Base-by-base conservation (phyloP, 768 basidiomycete species). In the Lepiota venenata region DNA sequence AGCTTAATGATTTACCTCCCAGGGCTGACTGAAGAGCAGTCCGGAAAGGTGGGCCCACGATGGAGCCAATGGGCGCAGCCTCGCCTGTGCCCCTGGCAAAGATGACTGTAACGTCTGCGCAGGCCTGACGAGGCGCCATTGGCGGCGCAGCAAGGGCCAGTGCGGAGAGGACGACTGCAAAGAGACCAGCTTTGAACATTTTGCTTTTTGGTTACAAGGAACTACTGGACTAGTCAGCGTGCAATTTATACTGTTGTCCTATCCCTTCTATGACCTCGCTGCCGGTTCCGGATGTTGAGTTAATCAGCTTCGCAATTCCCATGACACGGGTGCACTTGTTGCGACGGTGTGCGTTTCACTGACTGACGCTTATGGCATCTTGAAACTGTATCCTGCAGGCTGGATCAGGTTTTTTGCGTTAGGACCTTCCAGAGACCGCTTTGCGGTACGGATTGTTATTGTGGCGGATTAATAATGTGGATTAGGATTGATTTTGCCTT, bases 31-130 rank as follows among this genome's bases (percentile, higher is more conserved):
- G 55, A 12, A 75, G 64, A 0, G 69, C 71, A 0, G 62, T 14
- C 41, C 63, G 55, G 61, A 76, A 68, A 14, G 68, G 69, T 8
- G 73, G 73, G 3, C 73, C 74, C 16, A 74, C 71, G 41, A 72
- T 55, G 9, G 61, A 57, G 9, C 73, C 73, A 27, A 74, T 66
- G 6, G 69, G 68, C 8, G 63, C 61, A 6, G 58, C 3, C 43
- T 74, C 74, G 3, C 48, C 56, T 0, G 73, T 74, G 5, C 74
- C 73, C 9, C 73, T 68, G 45, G 73, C 73, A 38, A 72, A 73
- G 45, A 70, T 61, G 18, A 72, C 72, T 4, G 66, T 63, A 27
- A 72, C 71, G 37, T 68, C 67, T 12, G 67, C 58, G 46, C 69
- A 72, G 14, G 58, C 48, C 40, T 63, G 63, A 25, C 65, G 63